Evolutionary conservation across 176 grass and related monocot species (phyloP).

Genomic region (Lolium perenne): DNA sequence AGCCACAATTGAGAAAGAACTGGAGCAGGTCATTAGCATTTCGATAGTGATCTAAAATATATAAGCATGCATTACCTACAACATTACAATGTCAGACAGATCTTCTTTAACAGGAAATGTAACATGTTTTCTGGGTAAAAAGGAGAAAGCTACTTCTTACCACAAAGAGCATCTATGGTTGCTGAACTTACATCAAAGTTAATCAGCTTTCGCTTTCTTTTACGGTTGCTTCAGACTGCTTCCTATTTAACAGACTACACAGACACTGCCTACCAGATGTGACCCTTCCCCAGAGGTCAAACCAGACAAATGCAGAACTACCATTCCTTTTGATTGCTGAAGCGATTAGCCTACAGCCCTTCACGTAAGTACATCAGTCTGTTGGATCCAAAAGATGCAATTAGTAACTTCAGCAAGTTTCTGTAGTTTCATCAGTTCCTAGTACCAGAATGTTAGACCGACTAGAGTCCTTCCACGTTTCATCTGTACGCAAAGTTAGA

Average conservation of each 20-base stretch:
- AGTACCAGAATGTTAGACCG: constrained; percentile 82
- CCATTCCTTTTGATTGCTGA: constrained; percentile 52
- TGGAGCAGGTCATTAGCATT: neutral
- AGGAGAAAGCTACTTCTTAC: constrained; percentile 51
- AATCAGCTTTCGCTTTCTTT: constrained; percentile 55
- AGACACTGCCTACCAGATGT: too few relatives aligned
- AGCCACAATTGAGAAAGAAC: neutral
- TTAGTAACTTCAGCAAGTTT: constrained; percentile 46
- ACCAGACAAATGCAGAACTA: constrained; percentile 44
- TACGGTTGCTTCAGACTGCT: constrained; percentile 35
- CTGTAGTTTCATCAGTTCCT: constrained; percentile 65
- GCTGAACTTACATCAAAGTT: constrained; percentile 58
- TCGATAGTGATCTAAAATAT: constrained; percentile 44
- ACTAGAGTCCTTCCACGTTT: constrained; percentile 52
- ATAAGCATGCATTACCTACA: constrained; percentile 43
- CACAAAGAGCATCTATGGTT: constrained; percentile 54
- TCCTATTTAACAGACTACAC: constrained; percentile 47
- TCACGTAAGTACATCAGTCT: constrained; percentile 51
- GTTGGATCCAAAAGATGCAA: constrained; percentile 47
- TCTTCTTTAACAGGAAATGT: constrained; percentile 18
- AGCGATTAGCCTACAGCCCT: constrained; percentile 59
- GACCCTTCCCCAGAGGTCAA: neutral
- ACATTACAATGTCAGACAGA: constrained; percentile 37
- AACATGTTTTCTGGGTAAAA: constrained; percentile 43
- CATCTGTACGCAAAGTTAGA: constrained; percentile 55